These are phyloP conservation scores for Halophytophthora polymorphica DNA, from an alignment of 352 stramenopile species.

Conservation along the genomic window DNA sequence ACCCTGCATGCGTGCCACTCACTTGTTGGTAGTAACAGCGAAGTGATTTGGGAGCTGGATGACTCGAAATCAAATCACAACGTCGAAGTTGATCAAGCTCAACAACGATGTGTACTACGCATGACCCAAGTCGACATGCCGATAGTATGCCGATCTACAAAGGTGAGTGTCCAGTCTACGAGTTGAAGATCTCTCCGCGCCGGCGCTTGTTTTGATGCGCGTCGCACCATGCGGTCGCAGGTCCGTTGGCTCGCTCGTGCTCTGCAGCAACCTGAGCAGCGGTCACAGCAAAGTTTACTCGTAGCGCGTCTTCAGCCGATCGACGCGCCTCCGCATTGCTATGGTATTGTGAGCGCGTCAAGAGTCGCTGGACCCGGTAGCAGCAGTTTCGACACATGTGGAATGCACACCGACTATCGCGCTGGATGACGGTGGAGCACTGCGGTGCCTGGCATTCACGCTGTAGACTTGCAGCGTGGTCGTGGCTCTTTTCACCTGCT, in stretches of 20 bases:
- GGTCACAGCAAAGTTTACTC: conserved; percentile 17
- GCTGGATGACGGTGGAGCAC: conserved; percentile 33
- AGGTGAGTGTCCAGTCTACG: neutral
- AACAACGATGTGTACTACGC: too few species aligned
- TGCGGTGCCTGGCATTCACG: conserved; percentile 28
- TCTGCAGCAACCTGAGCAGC: conserved; percentile 3
- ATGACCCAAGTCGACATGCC: too few species aligned
- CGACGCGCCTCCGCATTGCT: conserved; percentile 18
- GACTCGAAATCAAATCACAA: too few species aligned
- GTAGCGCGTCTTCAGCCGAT: conserved; percentile 15
- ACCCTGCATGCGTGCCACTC: too few species aligned
- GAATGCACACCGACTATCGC: conserved; percentile 43
- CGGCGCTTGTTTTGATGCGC: conserved; percentile 42
- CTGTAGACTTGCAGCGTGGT: conserved; percentile 9
- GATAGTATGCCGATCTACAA: too few species aligned
- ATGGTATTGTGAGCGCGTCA: conserved; percentile 23
- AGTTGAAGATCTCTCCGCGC: conserved; percentile 17
- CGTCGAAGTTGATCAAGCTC: too few species aligned
- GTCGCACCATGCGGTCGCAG: conserved; percentile 19
- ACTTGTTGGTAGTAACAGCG: too few species aligned
- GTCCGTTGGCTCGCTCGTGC: neutral
- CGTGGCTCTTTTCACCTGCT: neutral
- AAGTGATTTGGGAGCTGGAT: too few species aligned
- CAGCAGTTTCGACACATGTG: conserved; percentile 60
- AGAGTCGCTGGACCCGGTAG: conserved; percentile 58